Evolutionary conservation across 768 basidiomycete genomes (phyloP), one percentile per base, ranked within the genome.

Genomic region (Russula brevipes): DNA sequence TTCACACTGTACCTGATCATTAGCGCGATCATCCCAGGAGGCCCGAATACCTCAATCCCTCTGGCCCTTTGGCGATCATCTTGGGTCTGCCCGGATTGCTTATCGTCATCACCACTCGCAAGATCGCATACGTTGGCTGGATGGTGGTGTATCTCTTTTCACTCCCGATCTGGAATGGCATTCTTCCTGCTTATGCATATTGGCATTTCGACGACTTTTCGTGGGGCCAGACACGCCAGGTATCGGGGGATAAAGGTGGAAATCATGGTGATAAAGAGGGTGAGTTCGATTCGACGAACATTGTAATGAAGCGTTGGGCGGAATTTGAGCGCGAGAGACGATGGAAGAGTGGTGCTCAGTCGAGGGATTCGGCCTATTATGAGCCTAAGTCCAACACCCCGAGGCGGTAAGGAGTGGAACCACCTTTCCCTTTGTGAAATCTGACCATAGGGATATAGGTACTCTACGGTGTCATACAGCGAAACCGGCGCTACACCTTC

Each of bases 181-280:
- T 97, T 61, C 81, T 98, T 2, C 96, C 96, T 1, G 87, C 91
- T 3, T 99, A 99, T 74, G 85, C 95, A n/a, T 98, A 90, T 77
- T 95, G 95, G 91, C 94, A 98, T 76, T 96, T 99, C 75, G 97
- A 98, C 72, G 97, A 98, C 80, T 98, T 92, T 77, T 92, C 90
- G 30, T 94, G 94, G 93, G 97, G 97, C 76, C 88, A 94, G 76
- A 98, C 97, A 41, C 82, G 97, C 65, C 87, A 85, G 76, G 76
- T 82, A 57, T 57, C 88, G 65, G 80, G 83, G 36, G 67, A 64
- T 70, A 85, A 82, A 69, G 84, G 80, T 57, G 81, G 60, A 24
- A 75, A 81, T 60, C 90, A 93, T 69, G 91, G 89, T 11, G 95
- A 94, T 72, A 99, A 98, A 78, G 93, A 96, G 65, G 97, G 97